Percentiles rank a stretch among this genome's conserved stretches.
These are phyloP conservation scores for Geotrichum candidum DNA, from an alignment of 1,139 yeast species.

Conservation along the genomic window DNA sequence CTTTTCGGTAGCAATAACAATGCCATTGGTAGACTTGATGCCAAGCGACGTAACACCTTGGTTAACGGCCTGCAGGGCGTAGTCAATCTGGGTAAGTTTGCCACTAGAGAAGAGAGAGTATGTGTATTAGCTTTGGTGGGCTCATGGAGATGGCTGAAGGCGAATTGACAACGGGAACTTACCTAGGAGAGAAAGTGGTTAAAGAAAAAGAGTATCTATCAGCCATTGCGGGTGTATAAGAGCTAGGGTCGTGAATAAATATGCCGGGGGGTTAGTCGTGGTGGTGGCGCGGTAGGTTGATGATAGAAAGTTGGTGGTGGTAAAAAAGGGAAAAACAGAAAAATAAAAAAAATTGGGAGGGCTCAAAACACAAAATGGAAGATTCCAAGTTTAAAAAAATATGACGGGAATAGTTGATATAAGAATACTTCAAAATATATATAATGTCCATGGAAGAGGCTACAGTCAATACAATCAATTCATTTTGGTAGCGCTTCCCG, in stretches of 20 bases:
- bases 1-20: constrained; percentile 94
- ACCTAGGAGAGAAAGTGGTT: constrained; percentile 94
- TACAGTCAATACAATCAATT: not conserved
- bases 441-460: not conserved
- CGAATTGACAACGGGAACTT: constrained; percentile 35
- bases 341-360: not conserved
- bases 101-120: constrained; percentile 50
- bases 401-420: not conserved
- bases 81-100: constrained; percentile 94
- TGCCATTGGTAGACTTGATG: constrained; percentile 92
- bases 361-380: not conserved
- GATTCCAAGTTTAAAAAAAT: not conserved
- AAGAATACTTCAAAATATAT: not conserved
- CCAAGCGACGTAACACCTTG: constrained; percentile 98
- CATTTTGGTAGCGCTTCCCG: not conserved
- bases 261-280: not conserved
- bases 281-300: not conserved
- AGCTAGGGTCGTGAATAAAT: constrained; percentile 14
- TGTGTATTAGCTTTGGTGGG: not conserved
- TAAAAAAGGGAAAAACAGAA: constrained; percentile 16
- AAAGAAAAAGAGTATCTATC: constrained; percentile 96
- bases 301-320: constrained; percentile 6
- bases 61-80: constrained; percentile 94
- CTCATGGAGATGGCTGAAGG: not conserved
- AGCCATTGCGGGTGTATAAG: constrained; percentile 53